These are phyloP conservation scores for Auricularia heimuer DNA, from an alignment of 768 basidiomycete genomes.

Conservation along the genomic window DNA sequence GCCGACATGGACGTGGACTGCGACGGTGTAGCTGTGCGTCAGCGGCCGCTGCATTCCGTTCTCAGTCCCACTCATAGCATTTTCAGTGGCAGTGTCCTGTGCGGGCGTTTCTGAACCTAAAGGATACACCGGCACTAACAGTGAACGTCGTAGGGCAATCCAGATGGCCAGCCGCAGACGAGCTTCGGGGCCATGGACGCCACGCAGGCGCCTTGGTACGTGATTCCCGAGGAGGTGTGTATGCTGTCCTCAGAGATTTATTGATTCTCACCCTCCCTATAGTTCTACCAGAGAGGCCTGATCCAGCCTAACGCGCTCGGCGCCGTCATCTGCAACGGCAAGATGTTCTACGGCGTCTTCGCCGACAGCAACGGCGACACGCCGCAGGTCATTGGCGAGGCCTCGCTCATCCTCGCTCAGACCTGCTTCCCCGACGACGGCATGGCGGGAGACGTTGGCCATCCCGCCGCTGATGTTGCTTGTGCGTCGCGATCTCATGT, in stretches of 20 bases:
- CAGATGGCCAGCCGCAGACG: not conserved
- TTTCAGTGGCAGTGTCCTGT: not conserved
- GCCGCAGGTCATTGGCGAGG: slow-evolving; percentile 1
- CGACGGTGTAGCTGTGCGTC: not conserved
- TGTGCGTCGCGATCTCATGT: not conserved
- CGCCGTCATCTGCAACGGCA: not conserved
- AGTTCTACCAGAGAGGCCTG: not conserved
- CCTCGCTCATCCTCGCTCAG: not conserved
- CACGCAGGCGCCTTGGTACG: not conserved
- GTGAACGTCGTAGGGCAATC: not conserved
- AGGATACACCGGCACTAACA: not conserved
- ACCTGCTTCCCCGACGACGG: not conserved
- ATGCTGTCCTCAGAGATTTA: not conserved
- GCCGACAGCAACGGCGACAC: not conserved
- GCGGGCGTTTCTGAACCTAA: not conserved
- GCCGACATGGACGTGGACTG: slow-evolving; percentile 1
- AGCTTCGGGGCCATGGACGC: not conserved
- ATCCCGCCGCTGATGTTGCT: not conserved
- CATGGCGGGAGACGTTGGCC: not conserved
- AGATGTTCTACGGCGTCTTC: slow-evolving; percentile 1
- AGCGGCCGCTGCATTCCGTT: not conserved
- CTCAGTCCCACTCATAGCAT: not conserved
- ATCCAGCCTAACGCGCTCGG: not conserved
- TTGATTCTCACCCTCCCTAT: not conserved
- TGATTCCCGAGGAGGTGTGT: not conserved